Percentiles rank a stretch among this genome's conserved stretches.
These are phyloP conservation scores for Podospora conica DNA, from an alignment of 495 filamentous ascomycete genomes.

Conservation along the genomic window DNA sequence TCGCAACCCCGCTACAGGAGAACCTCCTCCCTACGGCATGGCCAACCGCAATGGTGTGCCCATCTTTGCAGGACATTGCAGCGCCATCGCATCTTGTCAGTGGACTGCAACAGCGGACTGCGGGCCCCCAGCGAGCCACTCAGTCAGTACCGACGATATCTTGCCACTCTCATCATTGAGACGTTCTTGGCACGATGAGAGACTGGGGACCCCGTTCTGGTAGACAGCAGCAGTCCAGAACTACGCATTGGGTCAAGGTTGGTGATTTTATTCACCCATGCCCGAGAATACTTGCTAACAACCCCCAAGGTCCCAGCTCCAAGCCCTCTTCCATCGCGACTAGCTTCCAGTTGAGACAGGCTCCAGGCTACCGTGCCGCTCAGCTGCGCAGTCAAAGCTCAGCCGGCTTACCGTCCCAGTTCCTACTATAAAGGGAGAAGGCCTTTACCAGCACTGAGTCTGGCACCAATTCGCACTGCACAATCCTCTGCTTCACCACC, in stretches of 20 bases:
- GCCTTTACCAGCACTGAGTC: no score
- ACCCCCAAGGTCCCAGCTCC: neutral
- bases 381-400: no score
- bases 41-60: neutral
- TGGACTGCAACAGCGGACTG: neutral
- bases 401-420: no score
- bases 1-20: neutral
- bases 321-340: neutral
- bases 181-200: neutral
- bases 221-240: neutral
- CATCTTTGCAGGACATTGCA: neutral
- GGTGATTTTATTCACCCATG: neutral
- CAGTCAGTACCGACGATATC: neutral
- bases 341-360: neutral
- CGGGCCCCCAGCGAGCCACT: neutral
- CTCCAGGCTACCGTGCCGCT: no score
- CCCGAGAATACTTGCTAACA: neutral
- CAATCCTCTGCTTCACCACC: neutral
- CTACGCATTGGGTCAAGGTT: neutral
- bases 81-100: neutral
- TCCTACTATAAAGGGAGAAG: no score
- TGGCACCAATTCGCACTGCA: neutral
- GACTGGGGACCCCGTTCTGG: neutral
- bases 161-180: neutral
- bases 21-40: neutral